Percentiles rank a stretch among this genome's conserved stretches.
These are phyloP conservation scores for Penicillium decumbens DNA, from an alignment of 2,329 filamentous ascomycete species.

Conservation along the genomic window DNA sequence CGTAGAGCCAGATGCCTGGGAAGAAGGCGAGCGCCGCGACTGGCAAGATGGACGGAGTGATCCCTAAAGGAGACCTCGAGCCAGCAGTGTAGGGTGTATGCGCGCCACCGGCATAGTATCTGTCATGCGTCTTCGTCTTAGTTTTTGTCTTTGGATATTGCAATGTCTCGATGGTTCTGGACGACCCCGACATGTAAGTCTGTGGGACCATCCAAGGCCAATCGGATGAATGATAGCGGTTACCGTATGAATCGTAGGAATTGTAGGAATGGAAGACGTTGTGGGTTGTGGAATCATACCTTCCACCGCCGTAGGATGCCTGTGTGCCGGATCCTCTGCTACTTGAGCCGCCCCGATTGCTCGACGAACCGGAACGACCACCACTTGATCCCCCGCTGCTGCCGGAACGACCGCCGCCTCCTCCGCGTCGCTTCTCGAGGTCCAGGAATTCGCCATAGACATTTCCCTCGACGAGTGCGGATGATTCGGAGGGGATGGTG, in stretches of 20 bases:
- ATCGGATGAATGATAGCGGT: background rate
- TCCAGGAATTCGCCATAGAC: slow-evolving; percentile 18
- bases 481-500: slow-evolving; percentile 17
- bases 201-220: slow-evolving; percentile 38
- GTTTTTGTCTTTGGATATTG: background rate
- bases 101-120: slow-evolving; percentile 55
- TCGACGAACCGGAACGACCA: slow-evolving; percentile 23
- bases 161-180: background rate
- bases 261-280: background rate
- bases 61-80: slow-evolving; percentile 43
- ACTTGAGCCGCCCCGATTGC: slow-evolving; percentile 21
- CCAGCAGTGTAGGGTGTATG: slow-evolving; percentile 49
- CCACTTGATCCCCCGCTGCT: slow-evolving; percentile 26
- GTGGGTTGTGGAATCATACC: slow-evolving; percentile 11
- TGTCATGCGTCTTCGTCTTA: slow-evolving; percentile 45
- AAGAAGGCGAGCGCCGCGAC: slow-evolving; percentile 46
- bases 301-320: slow-evolving; percentile 15
- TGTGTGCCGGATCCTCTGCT: slow-evolving; percentile 23
- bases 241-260: background rate
- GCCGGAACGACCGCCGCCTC: slow-evolving; percentile 31
- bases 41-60: slow-evolving; percentile 49
- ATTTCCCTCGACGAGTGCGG: slow-evolving; percentile 17
- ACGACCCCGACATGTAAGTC: background rate
- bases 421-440: slow-evolving; percentile 50
- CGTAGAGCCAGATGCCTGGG: slow-evolving; percentile 53